Evolutionary conservation across 495 filamentous ascomycete species (phyloP).

Genomic region (Filosporella fistucella): DNA sequence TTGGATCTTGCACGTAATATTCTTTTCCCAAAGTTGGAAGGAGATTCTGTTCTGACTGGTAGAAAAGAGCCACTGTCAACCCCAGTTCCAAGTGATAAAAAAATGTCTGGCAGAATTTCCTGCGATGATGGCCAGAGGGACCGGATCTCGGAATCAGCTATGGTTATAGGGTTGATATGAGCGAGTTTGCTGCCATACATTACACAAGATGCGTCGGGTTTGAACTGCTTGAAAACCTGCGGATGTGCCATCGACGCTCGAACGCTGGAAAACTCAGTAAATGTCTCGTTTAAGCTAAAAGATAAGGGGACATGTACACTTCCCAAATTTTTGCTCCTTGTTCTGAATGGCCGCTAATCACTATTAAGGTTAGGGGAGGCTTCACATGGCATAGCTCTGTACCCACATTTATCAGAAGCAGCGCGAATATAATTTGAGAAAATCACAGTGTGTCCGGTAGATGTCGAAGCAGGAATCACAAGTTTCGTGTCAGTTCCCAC

Average conservation of each 20-base stretch:
- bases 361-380: too few species aligned
- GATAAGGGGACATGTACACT: conserved; percentile 29
- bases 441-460: background rate
- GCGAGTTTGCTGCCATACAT: background rate
- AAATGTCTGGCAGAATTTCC: background rate
- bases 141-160: background rate
- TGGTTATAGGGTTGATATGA: background rate
- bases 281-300: background rate
- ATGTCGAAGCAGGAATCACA: background rate
- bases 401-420: background rate
- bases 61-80: too few species aligned
- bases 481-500: background rate
- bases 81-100: background rate
- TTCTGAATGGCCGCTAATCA: conserved; percentile 32
- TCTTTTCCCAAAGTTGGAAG: background rate
- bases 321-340: conserved; percentile 44
- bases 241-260: conserved; percentile 45
- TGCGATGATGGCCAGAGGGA: background rate
- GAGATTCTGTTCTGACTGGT: background rate
- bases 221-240: conserved; percentile 39
- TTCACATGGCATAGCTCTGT: too few species aligned
- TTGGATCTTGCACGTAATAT: background rate
- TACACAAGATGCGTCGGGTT: background rate
- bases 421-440: background rate
- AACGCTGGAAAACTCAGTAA: conserved; percentile 29